Evolutionary conservation across 169 alveolate genomes (phyloP).

Genomic region (Cryptosporidium sp.): DNA sequence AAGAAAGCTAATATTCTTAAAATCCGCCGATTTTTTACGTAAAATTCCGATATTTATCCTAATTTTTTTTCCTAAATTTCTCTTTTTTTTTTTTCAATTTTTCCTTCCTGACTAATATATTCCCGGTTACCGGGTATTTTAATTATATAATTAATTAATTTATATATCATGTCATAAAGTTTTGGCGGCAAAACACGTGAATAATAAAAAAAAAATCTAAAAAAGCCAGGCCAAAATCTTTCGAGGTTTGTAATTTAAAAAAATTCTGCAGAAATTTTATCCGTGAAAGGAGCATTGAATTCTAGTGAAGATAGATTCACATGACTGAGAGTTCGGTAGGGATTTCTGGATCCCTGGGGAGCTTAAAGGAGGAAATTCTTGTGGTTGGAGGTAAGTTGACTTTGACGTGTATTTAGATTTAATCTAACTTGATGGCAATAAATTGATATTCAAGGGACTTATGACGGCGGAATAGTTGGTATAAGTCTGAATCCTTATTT

Average conservation of each 20-base stretch:
- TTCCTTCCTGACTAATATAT: neutral
- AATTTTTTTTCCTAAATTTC: neutral
- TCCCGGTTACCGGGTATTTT: slow-evolving; percentile 24
- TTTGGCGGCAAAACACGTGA: slow-evolving; percentile 17
- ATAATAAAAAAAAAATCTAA: neutral
- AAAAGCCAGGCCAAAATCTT: neutral
- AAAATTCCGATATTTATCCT: neutral
- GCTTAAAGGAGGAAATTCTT: slow-evolving; percentile 2
- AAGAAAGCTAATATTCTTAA: neutral
- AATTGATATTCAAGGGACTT: slow-evolving; percentile 27
- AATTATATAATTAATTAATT: slow-evolving; percentile 2
- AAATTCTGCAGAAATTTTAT: neutral
- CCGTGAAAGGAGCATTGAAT: neutral
- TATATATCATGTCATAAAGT: neutral
- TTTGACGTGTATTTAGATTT: neutral
- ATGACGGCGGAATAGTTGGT: slow-evolving; percentile 59
- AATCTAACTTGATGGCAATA: neutral
- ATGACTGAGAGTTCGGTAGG: neutral
- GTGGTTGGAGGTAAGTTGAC: slow-evolving; percentile 56
- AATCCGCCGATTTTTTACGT: neutral
- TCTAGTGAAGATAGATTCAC: neutral
- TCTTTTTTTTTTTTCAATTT: neutral
- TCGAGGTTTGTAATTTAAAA: neutral
- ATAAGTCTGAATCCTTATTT: slow-evolving; percentile 2
- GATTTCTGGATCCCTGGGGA: neutral